Evolutionary conservation across 352 stramenopile species (phyloP).

Genomic region (Pythium sukuiense): DNA sequence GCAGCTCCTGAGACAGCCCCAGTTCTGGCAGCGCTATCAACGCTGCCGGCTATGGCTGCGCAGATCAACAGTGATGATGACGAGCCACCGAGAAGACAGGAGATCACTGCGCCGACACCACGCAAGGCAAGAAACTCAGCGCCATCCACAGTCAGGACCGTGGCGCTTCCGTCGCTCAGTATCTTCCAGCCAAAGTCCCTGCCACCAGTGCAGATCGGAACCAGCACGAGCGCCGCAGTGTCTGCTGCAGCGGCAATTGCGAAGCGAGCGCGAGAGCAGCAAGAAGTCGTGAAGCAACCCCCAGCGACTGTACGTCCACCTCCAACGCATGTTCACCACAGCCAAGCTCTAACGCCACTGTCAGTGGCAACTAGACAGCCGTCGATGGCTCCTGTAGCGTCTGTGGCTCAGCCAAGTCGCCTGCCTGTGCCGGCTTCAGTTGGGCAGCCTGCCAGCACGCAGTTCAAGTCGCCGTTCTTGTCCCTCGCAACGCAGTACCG

Average conservation of each 20-base stretch:
- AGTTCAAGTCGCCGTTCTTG: neutral
- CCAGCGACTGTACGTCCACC: neutral
- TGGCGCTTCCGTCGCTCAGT: neutral
- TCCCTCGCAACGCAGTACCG: neutral
- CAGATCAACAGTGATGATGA: constrained; percentile 16
- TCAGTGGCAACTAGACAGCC: no score
- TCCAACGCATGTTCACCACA: neutral
- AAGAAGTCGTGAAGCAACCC: neutral
- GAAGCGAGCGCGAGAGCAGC: neutral
- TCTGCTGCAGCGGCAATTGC: neutral
- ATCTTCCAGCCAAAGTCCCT: neutral
- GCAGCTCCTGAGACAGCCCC: neutral
- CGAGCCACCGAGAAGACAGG: constrained; percentile 1
- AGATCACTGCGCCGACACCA: neutral
- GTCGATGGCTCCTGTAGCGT: no score
- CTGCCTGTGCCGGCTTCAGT: neutral
- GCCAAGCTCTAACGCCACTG: neutral
- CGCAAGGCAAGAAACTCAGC: neutral
- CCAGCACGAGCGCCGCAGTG: neutral
- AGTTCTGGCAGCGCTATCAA: neutral
- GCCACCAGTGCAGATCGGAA: neutral
- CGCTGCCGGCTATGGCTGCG: neutral
- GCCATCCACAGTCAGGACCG: neutral
- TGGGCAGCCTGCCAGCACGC: neutral
- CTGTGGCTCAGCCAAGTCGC: neutral